Evolutionary conservation across 2,329 filamentous ascomycete genomes (phyloP).

Genomic region (Penicillium polonicum): DNA sequence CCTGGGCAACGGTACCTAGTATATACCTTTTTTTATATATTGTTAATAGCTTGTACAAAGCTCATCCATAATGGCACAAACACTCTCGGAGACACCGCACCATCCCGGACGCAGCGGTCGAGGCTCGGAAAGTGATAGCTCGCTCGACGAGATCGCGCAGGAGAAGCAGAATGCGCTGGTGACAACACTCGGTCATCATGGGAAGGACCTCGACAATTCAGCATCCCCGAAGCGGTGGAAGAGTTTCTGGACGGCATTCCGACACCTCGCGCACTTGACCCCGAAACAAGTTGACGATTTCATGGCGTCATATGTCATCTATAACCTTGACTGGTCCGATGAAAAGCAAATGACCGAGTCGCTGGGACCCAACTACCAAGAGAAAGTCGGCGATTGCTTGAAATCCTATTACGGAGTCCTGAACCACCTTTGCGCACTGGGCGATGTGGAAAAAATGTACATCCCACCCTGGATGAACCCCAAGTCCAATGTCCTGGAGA

Average conservation of each 20-base stretch:
- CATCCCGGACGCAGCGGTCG: constrained; percentile 22
- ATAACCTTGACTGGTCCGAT: constrained; percentile 57
- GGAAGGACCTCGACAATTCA: constrained; percentile 43
- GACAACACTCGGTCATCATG: constrained; percentile 20
- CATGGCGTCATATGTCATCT: constrained; percentile 58
- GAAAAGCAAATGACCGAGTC: constrained; percentile 50
- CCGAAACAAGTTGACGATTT: constrained; percentile 55
- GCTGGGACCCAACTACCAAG: constrained; percentile 51
- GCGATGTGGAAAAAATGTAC: constrained; percentile 60
- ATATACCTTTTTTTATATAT: neutral
- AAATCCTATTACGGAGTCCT: constrained; percentile 55
- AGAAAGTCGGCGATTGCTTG: constrained; percentile 53
- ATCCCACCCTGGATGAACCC: constrained; percentile 56
- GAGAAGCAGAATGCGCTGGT: constrained; percentile 23
- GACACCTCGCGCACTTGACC: constrained; percentile 50
- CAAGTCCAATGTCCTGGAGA: constrained; percentile 51
- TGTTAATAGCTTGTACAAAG: constrained; percentile 7
- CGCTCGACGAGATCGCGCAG: constrained; percentile 26
- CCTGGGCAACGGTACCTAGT: neutral
- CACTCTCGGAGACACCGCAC: constrained; percentile 17
- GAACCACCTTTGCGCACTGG: constrained; percentile 56
- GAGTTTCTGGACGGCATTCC: constrained; percentile 53
- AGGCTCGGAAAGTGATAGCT: constrained; percentile 27
- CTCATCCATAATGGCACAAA: constrained; percentile 19
- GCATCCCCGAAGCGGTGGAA: constrained; percentile 51